These are phyloP conservation scores for Talaromyces sp. DNA, from an alignment of 2,329 filamentous ascomycete species.

Conservation along the genomic window DNA sequence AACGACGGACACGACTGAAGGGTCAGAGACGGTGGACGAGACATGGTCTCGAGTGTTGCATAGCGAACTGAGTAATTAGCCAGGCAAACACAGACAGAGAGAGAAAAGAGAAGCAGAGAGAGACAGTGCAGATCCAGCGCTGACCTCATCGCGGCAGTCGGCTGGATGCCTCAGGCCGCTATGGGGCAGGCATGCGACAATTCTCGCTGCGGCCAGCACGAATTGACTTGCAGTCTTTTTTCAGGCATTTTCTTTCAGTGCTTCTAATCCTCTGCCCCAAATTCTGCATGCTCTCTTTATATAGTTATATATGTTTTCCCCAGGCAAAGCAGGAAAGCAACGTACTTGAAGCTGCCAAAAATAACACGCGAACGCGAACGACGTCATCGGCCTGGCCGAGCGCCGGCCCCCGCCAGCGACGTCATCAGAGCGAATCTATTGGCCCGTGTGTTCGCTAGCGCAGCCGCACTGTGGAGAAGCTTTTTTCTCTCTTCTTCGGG, in stretches of 20 bases:
- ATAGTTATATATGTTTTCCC: no score
- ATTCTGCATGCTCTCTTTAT: no score
- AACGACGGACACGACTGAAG: no score
- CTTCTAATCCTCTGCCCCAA: no score
- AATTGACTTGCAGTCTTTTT: background rate
- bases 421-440: background rate
- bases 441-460: background rate
- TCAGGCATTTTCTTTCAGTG: background rate
- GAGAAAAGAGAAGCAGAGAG: background rate
- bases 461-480: background rate
- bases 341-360: slow-evolving; percentile 6
- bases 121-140: background rate
- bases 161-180: background rate
- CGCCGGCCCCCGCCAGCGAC: slow-evolving; percentile 4
- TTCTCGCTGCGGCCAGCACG: background rate
- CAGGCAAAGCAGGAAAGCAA: no score
- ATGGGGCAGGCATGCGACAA: background rate
- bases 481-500: background rate
- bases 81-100: no score
- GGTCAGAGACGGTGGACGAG: no score
- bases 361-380: background rate
- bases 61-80: no score
- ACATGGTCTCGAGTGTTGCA: no score
- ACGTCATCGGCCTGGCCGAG: background rate
- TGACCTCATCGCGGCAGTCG: background rate